These are phyloP conservation scores for Akanthomyces dipterigenus DNA, from an alignment of 2,329 filamentous ascomycete genomes.

Conservation along the genomic window DNA sequence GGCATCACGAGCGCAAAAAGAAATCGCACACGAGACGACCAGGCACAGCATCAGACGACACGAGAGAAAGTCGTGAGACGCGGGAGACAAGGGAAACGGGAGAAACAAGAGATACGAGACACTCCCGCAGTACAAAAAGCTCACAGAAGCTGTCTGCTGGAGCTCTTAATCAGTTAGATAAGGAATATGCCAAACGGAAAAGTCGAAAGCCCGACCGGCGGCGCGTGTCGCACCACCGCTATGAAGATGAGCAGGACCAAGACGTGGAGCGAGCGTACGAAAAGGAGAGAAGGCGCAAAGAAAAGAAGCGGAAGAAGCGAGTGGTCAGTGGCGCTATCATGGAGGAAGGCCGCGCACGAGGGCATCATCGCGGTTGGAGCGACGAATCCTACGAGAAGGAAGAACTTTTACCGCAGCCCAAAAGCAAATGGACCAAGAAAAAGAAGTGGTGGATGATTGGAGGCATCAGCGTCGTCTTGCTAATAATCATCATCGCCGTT, in stretches of 20 bases:
- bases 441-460: slow-evolving; percentile 60
- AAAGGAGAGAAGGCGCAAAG: slow-evolving; percentile 29
- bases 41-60: slow-evolving; percentile 28
- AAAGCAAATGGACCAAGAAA: slow-evolving; percentile 46
- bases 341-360: slow-evolving; percentile 51
- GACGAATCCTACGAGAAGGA: slow-evolving; percentile 43
- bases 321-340: slow-evolving; percentile 64
- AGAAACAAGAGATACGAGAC: slow-evolving; percentile 19
- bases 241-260: slow-evolving; percentile 12
- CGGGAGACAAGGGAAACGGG: slow-evolving; percentile 6
- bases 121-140: slow-evolving; percentile 8
- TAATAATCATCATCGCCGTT: slow-evolving; percentile 58
- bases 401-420: slow-evolving; percentile 37
- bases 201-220: slow-evolving; percentile 41
- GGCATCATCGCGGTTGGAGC: slow-evolving; percentile 33
- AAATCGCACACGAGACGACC: slow-evolving; percentile 27
- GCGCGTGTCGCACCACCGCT: slow-evolving; percentile 13
- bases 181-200: slow-evolving; percentile 43
- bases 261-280: slow-evolving; percentile 16
- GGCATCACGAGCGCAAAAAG: slow-evolving; percentile 31
- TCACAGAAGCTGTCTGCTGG: slow-evolving; percentile 37
- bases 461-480: slow-evolving; percentile 44
- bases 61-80: slow-evolving; percentile 15
- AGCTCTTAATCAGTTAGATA: slow-evolving; percentile 60
- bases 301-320: slow-evolving; percentile 43